Conservation (phyloP, 768 basidiomycete species). For the Kwoniella europaea region DNA sequence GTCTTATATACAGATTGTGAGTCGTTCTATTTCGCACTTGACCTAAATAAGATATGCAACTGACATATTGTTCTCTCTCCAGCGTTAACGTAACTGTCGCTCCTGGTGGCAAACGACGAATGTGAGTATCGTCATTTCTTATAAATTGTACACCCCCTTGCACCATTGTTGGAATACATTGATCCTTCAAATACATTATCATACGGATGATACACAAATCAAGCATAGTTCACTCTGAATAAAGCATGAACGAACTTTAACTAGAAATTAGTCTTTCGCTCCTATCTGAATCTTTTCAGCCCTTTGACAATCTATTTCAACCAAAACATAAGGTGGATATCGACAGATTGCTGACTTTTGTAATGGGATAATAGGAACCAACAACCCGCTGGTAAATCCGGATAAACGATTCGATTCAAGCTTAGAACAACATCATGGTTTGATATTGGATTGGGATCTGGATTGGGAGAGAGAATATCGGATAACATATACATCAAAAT, state of each 20-base stretch:
- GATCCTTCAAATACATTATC: slow-evolving; percentile 10
- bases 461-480: slow-evolving; percentile 12
- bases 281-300: slow-evolving; percentile 77
- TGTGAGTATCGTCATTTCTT: slow-evolving; percentile 69
- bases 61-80: slow-evolving; percentile 31
- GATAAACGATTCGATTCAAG: slow-evolving; percentile 39
- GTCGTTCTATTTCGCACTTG: neutral
- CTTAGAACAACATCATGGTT: slow-evolving; percentile 7
- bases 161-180: neutral
- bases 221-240: slow-evolving; percentile 99
- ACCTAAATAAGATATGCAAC: neutral
- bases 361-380: slow-evolving; percentile 49
- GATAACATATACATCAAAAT: slow-evolving; percentile 3
- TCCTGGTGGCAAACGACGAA: slow-evolving; percentile 90
- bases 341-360: slow-evolving; percentile 20
- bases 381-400: slow-evolving; percentile 58
- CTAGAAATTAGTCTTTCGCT: slow-evolving; percentile 90
- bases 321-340: neutral
- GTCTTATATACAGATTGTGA: slow-evolving; percentile 21
- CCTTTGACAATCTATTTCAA: neutral
- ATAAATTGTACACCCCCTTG: neutral
- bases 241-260: slow-evolving; percentile 71
- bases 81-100: slow-evolving; percentile 92
- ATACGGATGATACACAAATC: slow-evolving; percentile 55
- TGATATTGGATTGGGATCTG: slow-evolving; percentile 2